A percentile compares a stretch with the other conserved stretches of the same genome.
phyloP scores from a whole-genome alignment of 176 grass and related monocot genomes.

The Echinochloa phyllopogon region DNA sequence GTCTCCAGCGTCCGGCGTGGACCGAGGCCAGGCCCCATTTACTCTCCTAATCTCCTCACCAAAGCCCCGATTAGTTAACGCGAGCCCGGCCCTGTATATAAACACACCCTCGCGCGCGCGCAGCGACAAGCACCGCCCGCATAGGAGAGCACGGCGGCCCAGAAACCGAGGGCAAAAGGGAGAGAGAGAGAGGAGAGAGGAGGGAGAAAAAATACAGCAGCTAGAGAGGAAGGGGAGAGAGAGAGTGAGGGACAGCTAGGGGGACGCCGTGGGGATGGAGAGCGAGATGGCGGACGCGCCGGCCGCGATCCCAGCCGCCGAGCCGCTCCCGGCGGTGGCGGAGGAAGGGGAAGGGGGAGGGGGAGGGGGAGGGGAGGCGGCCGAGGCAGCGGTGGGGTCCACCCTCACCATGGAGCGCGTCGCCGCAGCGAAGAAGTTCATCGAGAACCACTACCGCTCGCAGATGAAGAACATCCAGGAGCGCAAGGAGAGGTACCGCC shows the following conservation, averaged over 20 bases:
- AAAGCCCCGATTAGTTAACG: constrained; percentile 23
- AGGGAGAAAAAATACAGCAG: neutral
- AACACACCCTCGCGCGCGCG: neutral
- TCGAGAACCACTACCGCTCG: constrained; percentile 98
- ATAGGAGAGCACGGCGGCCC: constrained; percentile 31
- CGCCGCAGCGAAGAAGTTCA: constrained; percentile 97
- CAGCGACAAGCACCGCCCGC: constrained; percentile 48
- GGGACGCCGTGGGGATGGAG: constrained; percentile 49
- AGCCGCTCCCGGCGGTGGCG: constrained; percentile 61
- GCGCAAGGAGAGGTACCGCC: constrained; percentile 81
- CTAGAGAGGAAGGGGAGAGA: neutral
- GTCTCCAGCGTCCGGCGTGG: constrained; percentile 32
- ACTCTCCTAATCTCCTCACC: neutral
- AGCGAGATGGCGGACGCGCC: constrained; percentile 61
- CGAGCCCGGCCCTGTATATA: constrained; percentile 16
- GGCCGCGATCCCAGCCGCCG: constrained; percentile 20
- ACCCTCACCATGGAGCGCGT: constrained; percentile 97
- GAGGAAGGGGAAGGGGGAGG: constrained; percentile 52
- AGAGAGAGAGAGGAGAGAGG: neutral
- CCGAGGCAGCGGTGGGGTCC: constrained; percentile 64
- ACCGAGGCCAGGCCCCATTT: neutral
- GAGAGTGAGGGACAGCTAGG: neutral
- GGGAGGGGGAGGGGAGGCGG: constrained; percentile 30
- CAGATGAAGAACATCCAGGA: constrained; percentile 96
- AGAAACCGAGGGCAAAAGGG: constrained; percentile 22